phyloP scores from a whole-genome alignment of 2,329 filamentous ascomycete genomes.

The Diplocarpon rosae region DNA sequence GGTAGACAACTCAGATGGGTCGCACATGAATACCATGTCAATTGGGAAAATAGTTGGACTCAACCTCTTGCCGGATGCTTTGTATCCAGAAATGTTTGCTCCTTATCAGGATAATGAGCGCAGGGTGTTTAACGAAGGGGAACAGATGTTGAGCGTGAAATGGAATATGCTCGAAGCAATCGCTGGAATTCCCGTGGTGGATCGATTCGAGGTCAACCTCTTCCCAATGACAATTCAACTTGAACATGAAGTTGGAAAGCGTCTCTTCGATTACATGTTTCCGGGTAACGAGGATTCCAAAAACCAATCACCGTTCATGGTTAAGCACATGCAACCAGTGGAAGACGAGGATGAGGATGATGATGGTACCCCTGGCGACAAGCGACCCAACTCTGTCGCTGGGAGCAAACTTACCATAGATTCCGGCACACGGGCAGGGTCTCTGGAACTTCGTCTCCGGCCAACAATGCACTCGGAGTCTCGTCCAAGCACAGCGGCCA shows the following conservation, averaged over 20 bases:
- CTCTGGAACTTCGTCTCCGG: constrained; percentile 70
- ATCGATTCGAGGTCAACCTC: constrained; percentile 89
- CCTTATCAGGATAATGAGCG: constrained; percentile 68
- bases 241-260: constrained; percentile 84
- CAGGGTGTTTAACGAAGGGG: constrained; percentile 38
- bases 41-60: constrained; percentile 80
- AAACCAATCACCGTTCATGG: constrained; percentile 51
- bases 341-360: constrained; percentile 24
- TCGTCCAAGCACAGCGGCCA: constrained; percentile 17
- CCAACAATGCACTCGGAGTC: constrained; percentile 61
- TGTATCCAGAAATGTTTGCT: constrained; percentile 92
- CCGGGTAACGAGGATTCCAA: constrained; percentile 55
- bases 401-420: constrained; percentile 37
- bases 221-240: constrained; percentile 91
- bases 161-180: constrained; percentile 99
- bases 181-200: constrained; percentile 92
- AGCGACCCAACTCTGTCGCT: constrained; percentile 10
- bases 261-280: constrained; percentile 95
- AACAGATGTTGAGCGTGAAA: constrained; percentile 84
- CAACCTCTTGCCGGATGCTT: constrained; percentile 79
- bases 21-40: constrained; percentile 84
- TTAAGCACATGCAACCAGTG: constrained; percentile 38
- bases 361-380: constrained; percentile 13
- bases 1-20: constrained; percentile 93
- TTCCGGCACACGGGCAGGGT: constrained; percentile 55